Evolutionary conservation across 2,329 filamentous ascomycete species (phyloP), one percentile per base, ranked within the genome.

Genomic region (Trichophyton mentagrophytes): DNA sequence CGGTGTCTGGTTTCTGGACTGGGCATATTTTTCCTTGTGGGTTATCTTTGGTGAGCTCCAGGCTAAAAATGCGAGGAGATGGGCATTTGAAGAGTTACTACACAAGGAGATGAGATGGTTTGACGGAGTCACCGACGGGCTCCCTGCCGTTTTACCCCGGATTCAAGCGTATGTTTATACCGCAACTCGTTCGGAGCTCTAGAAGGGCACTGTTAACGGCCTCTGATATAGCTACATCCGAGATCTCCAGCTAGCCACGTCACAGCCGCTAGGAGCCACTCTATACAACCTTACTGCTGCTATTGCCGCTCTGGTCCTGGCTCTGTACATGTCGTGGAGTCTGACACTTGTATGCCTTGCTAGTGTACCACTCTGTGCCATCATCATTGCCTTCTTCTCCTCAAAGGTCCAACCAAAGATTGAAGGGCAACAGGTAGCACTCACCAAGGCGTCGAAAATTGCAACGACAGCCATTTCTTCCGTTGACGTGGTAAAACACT

Each of bases 401-500:
- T 76, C 77, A 1, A 79, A 77, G 42, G 78, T 93, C 40, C 82
- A 86, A 38, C 75, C 80, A 2, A 84, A 84, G 9, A 85, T 92
- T n/a, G 78, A 82, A 64, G 76, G 76, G 1, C 90, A 96, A 67
- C 85, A 87, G 61, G 72, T 74, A 1, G 81, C 85, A 61, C 80
- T 96, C 0, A 82, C 82, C 1, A 75, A 80, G 56, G 89, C 89
- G 0, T 85, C 90, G 0, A 92, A 89, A 67, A 78, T 85, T 60
- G 82, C 85, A 0, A 85, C 83, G 8, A 86, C 84, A 9, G 85
- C 89, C 0, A 80, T 95, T 8, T 78, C 79, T 1, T 85, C 83
- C 2, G 92, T 96, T 44, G 89, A 95, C 63, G 82, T 88, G 0
- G 89, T 97, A 68, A 96, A 96, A 70, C 86, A 85, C 59, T 91